Conservation (phyloP, 176 grass and related monocot genomes). For the Triticum monococcum region DNA sequence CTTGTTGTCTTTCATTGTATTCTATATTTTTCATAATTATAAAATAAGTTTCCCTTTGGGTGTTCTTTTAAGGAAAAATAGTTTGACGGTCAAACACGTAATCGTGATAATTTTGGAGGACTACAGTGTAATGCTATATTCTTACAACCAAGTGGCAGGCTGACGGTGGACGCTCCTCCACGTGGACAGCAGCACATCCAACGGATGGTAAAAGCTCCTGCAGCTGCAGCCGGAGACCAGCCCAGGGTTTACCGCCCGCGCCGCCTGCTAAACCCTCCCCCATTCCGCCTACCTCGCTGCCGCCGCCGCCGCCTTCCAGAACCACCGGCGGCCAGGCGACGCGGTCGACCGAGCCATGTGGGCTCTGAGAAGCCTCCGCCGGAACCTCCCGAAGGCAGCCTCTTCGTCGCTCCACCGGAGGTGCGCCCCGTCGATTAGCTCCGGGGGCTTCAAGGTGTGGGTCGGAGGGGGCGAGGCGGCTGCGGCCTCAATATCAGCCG, state of each 20-base stretch:
- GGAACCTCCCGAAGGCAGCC: conserved; percentile 16
- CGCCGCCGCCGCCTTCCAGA: not conserved
- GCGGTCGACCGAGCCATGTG: conserved; percentile 19
- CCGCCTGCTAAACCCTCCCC: conserved; percentile 44
- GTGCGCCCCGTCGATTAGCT: conserved; percentile 12
- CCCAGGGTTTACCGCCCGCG: conserved; percentile 43
- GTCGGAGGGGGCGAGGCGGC: not conserved
- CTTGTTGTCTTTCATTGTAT: no score
- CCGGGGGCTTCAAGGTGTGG: not conserved
- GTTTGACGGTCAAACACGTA: not conserved
- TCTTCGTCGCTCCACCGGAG: conserved; percentile 30
- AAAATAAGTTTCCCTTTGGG: no score
- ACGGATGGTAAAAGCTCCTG: not conserved
- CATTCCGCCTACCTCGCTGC: conserved; percentile 7
- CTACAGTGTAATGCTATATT: not conserved
- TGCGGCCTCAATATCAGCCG: not conserved
- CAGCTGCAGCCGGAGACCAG: not conserved
- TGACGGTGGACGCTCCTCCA: not conserved
- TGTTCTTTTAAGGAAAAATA: not conserved
- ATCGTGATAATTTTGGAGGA: not conserved
- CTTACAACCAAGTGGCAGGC: not conserved
- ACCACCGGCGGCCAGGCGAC: not conserved
- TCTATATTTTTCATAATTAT: no score
- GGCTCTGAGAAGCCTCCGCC: conserved; percentile 16
- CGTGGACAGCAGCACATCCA: not conserved